Evolutionary conservation across 352 stramenopile species (phyloP), one percentile per base, ranked within the genome.

Genomic region (Pythium dissotocum): DNA sequence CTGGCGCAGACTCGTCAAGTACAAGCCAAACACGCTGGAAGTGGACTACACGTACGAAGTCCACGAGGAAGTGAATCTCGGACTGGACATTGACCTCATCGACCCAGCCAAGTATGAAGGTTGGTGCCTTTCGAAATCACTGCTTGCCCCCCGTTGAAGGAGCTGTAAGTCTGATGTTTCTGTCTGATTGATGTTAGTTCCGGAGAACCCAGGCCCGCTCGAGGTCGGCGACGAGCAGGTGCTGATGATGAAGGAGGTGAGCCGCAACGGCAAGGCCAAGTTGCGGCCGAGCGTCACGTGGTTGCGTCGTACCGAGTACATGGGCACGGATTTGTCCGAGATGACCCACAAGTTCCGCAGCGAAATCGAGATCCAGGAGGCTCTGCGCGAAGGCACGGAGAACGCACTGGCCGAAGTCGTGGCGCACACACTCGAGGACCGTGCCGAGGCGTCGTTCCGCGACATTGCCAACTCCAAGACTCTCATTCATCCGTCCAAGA

Each of bases 261-360:
- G 57, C n/a, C 67, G 62, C 62, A 89, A 76, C 26, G 74, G 79
- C 18, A 85, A 83, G 33, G 77, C 73, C 52, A 95, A 95, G 69
- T 82, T 75, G 35, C 82, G 84, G 4, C 87, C 87, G 13, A 79
- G 75, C 7, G 87, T 95, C 18, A 89, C 87, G 61, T 95, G 87
- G 87, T 67, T 95, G 62, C 83, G 87, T 65, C 75, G 87, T 28
- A 93, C 87, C 4, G 87, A 94, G 67, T 94, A 93, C 73, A 93
- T 95, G 83, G 87, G 85, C 65, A 95, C 84, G 55, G 87, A 95
- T 72, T 66, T 95, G 61, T 94, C 90, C 64, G 85, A 95, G 44
- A 83, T 82, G 2, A 87, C 92, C 61, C 87, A 95, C 76, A 91
- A 93, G 67, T 95, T 95, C 69, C 93, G 93, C 68, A 95, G 85